phyloP scores from a whole-genome alignment of 2,329 filamentous ascomycete genomes.

The Monilinia aucupariae region DNA sequence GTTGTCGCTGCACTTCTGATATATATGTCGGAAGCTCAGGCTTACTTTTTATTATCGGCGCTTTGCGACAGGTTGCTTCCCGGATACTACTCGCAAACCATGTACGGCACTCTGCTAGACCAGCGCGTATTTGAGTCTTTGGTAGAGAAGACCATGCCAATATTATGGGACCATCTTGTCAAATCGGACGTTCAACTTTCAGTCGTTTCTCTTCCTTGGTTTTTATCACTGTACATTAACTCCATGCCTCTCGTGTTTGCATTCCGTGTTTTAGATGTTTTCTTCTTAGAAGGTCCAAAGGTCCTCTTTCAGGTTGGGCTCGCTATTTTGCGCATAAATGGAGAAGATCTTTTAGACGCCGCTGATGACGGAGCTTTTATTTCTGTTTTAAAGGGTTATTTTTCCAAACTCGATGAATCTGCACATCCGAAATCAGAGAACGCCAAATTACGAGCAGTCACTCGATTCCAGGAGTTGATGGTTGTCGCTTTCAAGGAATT shows the following conservation, averaged over 20 bases:
- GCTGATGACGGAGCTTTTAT: constrained; percentile 95
- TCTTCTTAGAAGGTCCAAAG: constrained; percentile 96
- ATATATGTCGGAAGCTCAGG: constrained; percentile 95
- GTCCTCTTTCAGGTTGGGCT: constrained; percentile 95
- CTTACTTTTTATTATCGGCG: constrained; percentile 87
- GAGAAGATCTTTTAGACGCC: constrained; percentile 89
- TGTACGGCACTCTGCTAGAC: constrained; percentile 96
- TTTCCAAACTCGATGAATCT: constrained; percentile 86
- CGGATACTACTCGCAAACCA: constrained; percentile 96
- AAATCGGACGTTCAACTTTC: constrained; percentile 96
- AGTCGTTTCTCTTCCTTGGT: constrained; percentile 96
- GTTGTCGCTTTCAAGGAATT: constrained; percentile 99
- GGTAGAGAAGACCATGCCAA: constrained; percentile 98
- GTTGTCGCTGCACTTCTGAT: constrained; percentile 96
- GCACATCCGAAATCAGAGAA: constrained; percentile 95
- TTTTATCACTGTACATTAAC: constrained; percentile 96
- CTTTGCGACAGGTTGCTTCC: constrained; percentile 90
- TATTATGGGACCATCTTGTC: constrained; percentile 96
- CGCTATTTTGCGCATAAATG: constrained; percentile 95
- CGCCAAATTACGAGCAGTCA: constrained; percentile 86
- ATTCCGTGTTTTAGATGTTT: constrained; percentile 92
- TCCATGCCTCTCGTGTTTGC: constrained; percentile 98
- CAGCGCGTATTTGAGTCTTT: constrained; percentile 96
- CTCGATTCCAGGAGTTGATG: constrained; percentile 96
- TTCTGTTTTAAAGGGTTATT: constrained; percentile 91